Evolutionary conservation across 164 flowering plant species (phyloP), one percentile per base, ranked within the genome.

Genomic region (Brasenia schreberi): DNA sequence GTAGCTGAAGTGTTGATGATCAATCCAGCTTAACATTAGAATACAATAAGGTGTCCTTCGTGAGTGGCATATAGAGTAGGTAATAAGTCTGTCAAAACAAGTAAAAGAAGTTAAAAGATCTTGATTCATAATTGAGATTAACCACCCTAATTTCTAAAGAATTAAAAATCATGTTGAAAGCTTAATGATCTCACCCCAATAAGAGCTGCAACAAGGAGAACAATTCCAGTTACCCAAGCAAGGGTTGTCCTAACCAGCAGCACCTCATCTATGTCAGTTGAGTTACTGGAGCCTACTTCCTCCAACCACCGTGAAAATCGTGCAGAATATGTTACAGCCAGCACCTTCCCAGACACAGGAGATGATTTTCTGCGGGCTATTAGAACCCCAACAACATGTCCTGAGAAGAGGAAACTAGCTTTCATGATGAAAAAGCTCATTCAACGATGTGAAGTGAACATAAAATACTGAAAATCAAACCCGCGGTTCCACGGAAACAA

Each of bases 141-240:
- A 63, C 19, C 7, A n/a, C 27, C n/a, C 27, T 60, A 11, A 60
- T 18, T 19, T n/a, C 62, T 19, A 5, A 60, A 11, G 62, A 7
- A 18, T 7, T 39, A 5, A 16, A 19, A 14, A 18, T 39, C n/a
- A 18, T 7, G 56, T 14, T 33, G 9, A 53, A 49, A 33, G 61
- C 43, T 7, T 18, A 18, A 16, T 11, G 64, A 49, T 53, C 87
- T 91, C 77, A 94, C 99, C 95, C 97, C 99, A 23, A 91, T 60
- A 39, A 89, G 75, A 73, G 96, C 87, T 62, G 99, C 76, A 73
- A 91, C 75, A 27, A 91, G 73, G 68, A 94, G 93, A 75, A 94
- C 79, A 69, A 94, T 68, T 74, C 97, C 99, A 19, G 97, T 89
- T 45, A 81, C 49, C 99, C 97, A 89, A n/a, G 99, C 99, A 77